Base-by-base conservation (phyloP, 306 rosid genomes). In the Ochetophila trinervis region DNA sequence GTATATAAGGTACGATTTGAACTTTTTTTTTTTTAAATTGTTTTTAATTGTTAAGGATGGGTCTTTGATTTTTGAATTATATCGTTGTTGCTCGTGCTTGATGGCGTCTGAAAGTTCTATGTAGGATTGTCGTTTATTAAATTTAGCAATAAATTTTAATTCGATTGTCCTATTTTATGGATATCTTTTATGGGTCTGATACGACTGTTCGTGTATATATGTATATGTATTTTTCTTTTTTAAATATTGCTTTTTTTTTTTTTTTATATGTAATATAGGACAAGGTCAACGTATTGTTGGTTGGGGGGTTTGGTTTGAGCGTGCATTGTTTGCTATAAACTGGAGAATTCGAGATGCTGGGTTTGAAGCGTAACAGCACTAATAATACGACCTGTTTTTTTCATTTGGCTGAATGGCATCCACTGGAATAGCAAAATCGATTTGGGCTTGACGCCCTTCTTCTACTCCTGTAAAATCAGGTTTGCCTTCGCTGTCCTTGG, bases 331-430 rank as follows among this genome's bases (percentile, higher is more conserved):
- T 72, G 77, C 63, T 74, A 78, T 83, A 83, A 84, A 72, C 80
- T 85, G 91, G 91, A 87, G 87, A 65, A 68, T 52, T 74, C 80
- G 68, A 72, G 74, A 91, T 91, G 97, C 73, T 85, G 81, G 81
- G 83, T 81, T 80, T 71, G 79, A 85, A 83, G 72, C 84, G 70
- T 63, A 72, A 82, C 50, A 81, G 76, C 65, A 80, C 72, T 36
- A 74, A 75, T 72, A 63, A 78, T 71, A 72, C 71, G 53, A 80
- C 84, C 73, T 79, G 69, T 67, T 83, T 85, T 60, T 77, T 74
- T 70, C 97, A 91, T 72, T 81, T 87, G 74, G 96, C 95, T 21
- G 97, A 91, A 76, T 91, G 97, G 97, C 97, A 91, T 78, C 97
- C 97, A 17, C 77, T 88, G 57, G 75, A 88, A 86, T 86, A 85